These are phyloP conservation scores for Microstroma glucosiphilum DNA, from an alignment of 1,284 basidiomycete genomes.

Conservation along the genomic window DNA sequence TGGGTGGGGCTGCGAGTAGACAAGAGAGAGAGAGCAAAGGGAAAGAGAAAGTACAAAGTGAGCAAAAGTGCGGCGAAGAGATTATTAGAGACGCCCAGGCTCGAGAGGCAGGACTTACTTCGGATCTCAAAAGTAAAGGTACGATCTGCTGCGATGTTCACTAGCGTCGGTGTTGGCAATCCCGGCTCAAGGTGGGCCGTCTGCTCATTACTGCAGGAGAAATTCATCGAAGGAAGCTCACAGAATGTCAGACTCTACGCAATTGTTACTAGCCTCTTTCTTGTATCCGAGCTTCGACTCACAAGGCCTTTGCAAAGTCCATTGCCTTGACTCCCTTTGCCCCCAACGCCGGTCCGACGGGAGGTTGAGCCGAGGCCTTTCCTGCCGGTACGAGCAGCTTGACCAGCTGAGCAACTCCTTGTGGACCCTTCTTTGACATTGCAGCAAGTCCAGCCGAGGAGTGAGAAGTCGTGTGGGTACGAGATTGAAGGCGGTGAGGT, in stretches of 20 bases:
- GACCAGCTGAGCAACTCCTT: conserved; percentile 36
- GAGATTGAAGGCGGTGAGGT: too few relatives aligned
- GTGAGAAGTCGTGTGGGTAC: too few relatives aligned
- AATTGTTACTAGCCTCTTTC: too few relatives aligned
- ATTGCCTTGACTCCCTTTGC: conserved; percentile 98
- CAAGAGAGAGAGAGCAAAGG: not conserved
- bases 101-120: conserved; percentile 22
- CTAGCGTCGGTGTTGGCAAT: conserved; percentile 79
- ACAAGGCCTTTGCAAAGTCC: conserved; percentile 89
- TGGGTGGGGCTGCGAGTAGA: conserved; percentile 62
- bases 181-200: conserved; percentile 78
- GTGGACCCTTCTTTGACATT: conserved; percentile 47
- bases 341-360: conserved; percentile 92
- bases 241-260: not conserved
- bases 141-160: conserved; percentile 89
- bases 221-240: not conserved
- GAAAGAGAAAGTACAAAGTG: not conserved
- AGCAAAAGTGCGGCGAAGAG: conserved; percentile 8
- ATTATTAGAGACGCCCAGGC: not conserved
- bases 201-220: conserved; percentile 56
- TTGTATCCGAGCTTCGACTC: not conserved
- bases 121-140: conserved; percentile 71
- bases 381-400: conserved; percentile 82
- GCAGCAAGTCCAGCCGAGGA: too few relatives aligned
- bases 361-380: conserved; percentile 90